phyloP scores from a whole-genome alignment of 805 yeast genomes.

The Starmerella bombicola region DNA sequence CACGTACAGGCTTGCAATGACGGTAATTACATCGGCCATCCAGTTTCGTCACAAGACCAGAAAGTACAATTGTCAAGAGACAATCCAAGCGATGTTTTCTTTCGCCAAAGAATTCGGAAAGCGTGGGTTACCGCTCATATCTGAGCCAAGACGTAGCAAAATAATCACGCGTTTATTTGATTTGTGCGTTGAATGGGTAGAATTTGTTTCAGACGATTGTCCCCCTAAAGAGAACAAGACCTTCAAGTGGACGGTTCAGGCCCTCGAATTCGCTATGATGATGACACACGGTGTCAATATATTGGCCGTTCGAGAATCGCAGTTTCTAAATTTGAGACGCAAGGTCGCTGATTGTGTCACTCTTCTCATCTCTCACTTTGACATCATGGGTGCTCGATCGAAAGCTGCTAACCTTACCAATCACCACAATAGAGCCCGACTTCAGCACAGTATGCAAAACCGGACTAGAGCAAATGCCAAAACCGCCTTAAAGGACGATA shows the following conservation, averaged over 20 bases:
- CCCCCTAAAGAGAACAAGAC: slow-evolving; percentile 83
- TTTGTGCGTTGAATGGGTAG: slow-evolving; percentile 78
- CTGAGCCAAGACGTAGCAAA: slow-evolving; percentile 50
- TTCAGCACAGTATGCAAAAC: slow-evolving; percentile 17
- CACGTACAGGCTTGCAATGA: slow-evolving; percentile 53
- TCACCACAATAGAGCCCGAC: slow-evolving; percentile 28
- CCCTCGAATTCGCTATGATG: slow-evolving; percentile 90
- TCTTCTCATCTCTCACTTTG: slow-evolving; percentile 84
- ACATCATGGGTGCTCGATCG: slow-evolving; percentile 95
- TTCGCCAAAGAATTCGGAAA: slow-evolving; percentile 75
- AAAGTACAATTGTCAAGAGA: slow-evolving; percentile 57
- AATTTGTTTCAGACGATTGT: slow-evolving; percentile 88
- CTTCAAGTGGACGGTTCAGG: slow-evolving; percentile 91
- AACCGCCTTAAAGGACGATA: slow-evolving; percentile 42
- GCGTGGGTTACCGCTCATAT: slow-evolving; percentile 52
- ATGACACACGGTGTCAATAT: slow-evolving; percentile 86
- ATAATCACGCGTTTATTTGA: slow-evolving; percentile 61
- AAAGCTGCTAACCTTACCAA: slow-evolving; percentile 39
- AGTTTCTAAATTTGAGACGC: slow-evolving; percentile 55
- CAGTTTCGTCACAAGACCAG: slow-evolving; percentile 37
- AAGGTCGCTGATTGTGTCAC: slow-evolving; percentile 94
- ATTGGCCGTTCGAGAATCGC: slow-evolving; percentile 61
- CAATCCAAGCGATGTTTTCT: slow-evolving; percentile 58
- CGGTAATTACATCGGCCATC: slow-evolving; percentile 50
- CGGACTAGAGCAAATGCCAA: slow-evolving; percentile 24